Conservation (phyloP, 768 basidiomycete species). For the Cytidiella melzeri region DNA sequence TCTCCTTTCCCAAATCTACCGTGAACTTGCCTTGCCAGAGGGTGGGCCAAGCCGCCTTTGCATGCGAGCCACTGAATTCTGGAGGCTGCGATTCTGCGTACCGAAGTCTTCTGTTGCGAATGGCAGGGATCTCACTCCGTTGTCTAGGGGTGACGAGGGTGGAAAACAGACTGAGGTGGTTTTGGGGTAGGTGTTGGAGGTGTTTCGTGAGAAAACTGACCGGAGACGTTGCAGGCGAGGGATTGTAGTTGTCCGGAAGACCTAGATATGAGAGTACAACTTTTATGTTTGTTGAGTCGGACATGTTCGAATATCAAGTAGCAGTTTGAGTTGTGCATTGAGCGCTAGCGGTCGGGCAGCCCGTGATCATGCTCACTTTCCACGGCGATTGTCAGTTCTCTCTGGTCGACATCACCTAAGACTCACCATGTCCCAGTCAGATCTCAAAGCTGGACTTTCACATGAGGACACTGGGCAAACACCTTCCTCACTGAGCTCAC, state of each 20-base stretch:
- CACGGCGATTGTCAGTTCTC: background rate
- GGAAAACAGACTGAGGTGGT: constrained; percentile 44
- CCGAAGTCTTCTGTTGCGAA: constrained; percentile 68
- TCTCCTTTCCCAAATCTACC: constrained; percentile 37
- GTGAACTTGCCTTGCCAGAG: constrained; percentile 56
- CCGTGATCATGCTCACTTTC: background rate
- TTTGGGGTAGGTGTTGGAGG: constrained; percentile 59
- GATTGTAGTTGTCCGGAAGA: constrained; percentile 51
- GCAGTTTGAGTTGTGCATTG: background rate
- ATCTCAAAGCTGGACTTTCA: no score
- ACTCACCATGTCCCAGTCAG: background rate
- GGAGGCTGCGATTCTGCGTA: constrained; percentile 51
- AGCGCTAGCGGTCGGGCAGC: background rate
- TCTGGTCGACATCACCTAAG: background rate
- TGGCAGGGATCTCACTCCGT: constrained; percentile 52
- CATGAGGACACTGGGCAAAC: no score
- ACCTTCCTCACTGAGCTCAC: no score
- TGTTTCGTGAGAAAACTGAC: constrained; percentile 58
- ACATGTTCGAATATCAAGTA: background rate
- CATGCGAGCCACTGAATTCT: constrained; percentile 48
- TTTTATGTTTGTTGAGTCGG: background rate
- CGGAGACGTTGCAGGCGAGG: constrained; percentile 52
- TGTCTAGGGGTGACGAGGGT: constrained; percentile 49
- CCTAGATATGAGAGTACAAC: constrained; percentile 45
- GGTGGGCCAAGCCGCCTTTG: constrained; percentile 54